phyloP scores from a whole-genome alignment of 2,329 filamentous ascomycete species.

The Cadophora malorum region DNA sequence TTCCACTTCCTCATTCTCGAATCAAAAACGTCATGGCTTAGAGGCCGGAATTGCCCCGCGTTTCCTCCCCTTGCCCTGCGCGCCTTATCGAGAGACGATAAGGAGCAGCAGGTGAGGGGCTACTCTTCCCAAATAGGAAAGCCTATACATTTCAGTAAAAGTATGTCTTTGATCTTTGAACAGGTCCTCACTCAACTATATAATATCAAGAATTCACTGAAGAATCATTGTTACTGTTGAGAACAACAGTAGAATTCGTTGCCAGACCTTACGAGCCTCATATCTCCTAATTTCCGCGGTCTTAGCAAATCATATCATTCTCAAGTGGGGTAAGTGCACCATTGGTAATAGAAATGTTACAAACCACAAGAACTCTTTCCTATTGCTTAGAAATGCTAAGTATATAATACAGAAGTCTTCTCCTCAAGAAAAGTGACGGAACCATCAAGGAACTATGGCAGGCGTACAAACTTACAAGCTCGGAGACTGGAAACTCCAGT shows the following conservation, averaged over 20 bases:
- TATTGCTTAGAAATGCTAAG: background rate
- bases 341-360: conserved; percentile 7
- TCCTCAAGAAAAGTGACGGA: background rate
- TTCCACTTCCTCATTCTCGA: conserved; percentile 3
- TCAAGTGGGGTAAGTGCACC: conserved; percentile 11
- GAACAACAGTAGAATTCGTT: background rate
- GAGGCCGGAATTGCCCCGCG: conserved; percentile 19
- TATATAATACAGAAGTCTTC: background rate
- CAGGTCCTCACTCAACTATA: too few relatives aligned
- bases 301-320: background rate
- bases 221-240: background rate
- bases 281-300: background rate
- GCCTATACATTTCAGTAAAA: background rate
- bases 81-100: conserved; percentile 10
- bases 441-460: conserved; percentile 24
- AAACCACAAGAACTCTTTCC: background rate
- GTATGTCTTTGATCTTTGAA: too few relatives aligned
- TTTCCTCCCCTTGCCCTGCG: conserved; percentile 1
- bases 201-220: too few relatives aligned
- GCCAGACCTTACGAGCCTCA: background rate
- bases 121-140: conserved; percentile 3
- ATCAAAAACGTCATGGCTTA: conserved; percentile 21
- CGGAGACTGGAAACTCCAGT: conserved; percentile 71
- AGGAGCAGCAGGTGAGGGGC: background rate
- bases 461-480: conserved; percentile 58